phyloP scores from a whole-genome alignment of 331 rosid species.

The Phaseolus coccineus region DNA sequence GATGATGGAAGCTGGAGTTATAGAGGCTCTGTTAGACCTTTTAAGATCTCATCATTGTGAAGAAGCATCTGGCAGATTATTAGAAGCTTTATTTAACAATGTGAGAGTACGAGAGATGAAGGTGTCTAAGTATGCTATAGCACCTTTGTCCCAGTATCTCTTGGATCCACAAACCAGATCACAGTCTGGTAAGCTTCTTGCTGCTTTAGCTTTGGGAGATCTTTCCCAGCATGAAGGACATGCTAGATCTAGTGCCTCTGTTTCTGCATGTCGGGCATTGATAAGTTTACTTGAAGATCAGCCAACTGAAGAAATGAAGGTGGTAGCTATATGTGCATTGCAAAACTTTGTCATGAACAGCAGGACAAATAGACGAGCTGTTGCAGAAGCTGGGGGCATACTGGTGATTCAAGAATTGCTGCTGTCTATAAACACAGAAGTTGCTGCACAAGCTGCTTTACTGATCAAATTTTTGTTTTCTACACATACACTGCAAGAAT shows the following conservation, averaged over 20 bases:
- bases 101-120: constrained; percentile 90
- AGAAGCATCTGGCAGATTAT: constrained; percentile 87
- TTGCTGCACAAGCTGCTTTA: constrained; percentile 87
- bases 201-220: constrained; percentile 90
- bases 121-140: constrained; percentile 89
- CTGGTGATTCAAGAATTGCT: constrained; percentile 95
- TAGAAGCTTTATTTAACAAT: constrained; percentile 92
- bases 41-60: constrained; percentile 96
- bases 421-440: constrained; percentile 77
- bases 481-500: constrained; percentile 95
- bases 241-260: constrained; percentile 85
- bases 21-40: constrained; percentile 84
- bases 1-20: constrained; percentile 90
- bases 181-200: constrained; percentile 87
- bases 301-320: constrained; percentile 93
- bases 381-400: constrained; percentile 98
- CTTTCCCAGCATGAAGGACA: constrained; percentile 90
- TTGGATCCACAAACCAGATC: constrained; percentile 93
- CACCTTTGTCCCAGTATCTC: constrained; percentile 90
- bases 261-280: constrained; percentile 95
- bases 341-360: constrained; percentile 98
- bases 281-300: constrained; percentile 94
- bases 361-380: constrained; percentile 96
- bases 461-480: constrained; percentile 90
- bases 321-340: constrained; percentile 93